Percentiles rank a stretch among this genome's conserved stretches.
Conservation (phyloP, 2,329 filamentous ascomycete genomes). For the Pseudocercospora pini-densiflorae region DNA sequence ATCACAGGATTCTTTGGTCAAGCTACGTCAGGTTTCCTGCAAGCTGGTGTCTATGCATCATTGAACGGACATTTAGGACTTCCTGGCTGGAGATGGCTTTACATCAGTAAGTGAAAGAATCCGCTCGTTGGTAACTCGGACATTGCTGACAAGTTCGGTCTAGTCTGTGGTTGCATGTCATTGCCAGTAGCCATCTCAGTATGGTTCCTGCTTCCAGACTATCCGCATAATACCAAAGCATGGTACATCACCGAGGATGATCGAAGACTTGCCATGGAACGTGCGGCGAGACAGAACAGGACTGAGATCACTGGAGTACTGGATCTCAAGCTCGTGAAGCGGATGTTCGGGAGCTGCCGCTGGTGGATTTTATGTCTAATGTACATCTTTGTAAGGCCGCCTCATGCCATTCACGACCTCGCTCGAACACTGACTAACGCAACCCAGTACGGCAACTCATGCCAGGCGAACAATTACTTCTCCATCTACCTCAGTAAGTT, state of each 20-base stretch:
- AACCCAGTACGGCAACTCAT: slow-evolving; percentile 15
- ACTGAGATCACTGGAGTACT: slow-evolving; percentile 15
- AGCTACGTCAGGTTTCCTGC: slow-evolving; percentile 15
- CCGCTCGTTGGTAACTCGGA: neutral
- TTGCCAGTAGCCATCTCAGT: slow-evolving; percentile 14
- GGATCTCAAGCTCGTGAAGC: slow-evolving; percentile 17
- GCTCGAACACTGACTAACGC: neutral
- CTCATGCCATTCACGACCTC: neutral
- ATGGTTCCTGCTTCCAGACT: slow-evolving; percentile 21
- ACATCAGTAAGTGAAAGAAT: slow-evolving; percentile 12
- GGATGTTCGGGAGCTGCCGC: slow-evolving; percentile 16
- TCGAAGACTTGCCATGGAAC: slow-evolving; percentile 11
- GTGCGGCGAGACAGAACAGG: slow-evolving; percentile 14
- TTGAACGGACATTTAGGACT: slow-evolving; percentile 18
- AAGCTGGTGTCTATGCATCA: slow-evolving; percentile 20
- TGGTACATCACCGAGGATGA: slow-evolving; percentile 23
- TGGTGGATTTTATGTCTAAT: slow-evolving; percentile 17
- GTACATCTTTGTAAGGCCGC: slow-evolving; percentile 14
- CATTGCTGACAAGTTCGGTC: neutral
- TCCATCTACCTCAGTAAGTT: slow-evolving; percentile 16
- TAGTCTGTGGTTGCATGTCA: slow-evolving; percentile 21
- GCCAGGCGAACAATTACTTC: slow-evolving; percentile 18
- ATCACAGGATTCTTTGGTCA: slow-evolving; percentile 17
- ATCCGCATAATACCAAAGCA: slow-evolving; percentile 19
- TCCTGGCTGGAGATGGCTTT: slow-evolving; percentile 23